phyloP scores from a whole-genome alignment of 768 basidiomycete genomes.

The Rhizopogon vinicolor region DNA sequence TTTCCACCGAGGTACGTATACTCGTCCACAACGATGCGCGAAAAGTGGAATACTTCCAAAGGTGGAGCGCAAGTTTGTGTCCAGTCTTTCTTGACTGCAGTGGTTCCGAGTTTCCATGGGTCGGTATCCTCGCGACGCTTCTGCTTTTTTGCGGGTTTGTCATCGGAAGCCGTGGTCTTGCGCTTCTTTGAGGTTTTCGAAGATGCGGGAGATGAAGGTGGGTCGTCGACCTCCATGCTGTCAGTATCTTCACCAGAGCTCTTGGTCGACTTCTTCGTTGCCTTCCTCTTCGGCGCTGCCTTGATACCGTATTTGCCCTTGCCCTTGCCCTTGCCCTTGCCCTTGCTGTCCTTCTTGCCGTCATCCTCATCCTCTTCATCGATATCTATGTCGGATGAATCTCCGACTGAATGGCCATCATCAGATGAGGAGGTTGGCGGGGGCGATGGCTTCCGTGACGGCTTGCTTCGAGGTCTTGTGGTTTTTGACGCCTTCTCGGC shows the following conservation, averaged over 20 bases:
- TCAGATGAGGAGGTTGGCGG: conserved; percentile 26
- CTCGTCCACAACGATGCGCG: conserved; percentile 88
- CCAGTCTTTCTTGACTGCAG: conserved; percentile 67
- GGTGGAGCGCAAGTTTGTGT: conserved; percentile 77
- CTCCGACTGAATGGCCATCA: conserved; percentile 19
- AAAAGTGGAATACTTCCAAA: conserved; percentile 89
- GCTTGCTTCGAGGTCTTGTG: conserved; percentile 14
- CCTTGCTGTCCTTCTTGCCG: conserved; percentile 19
- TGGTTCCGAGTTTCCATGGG: conserved; percentile 71
- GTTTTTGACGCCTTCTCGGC: conserved; percentile 17
- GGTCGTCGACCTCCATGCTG: conserved; percentile 58
- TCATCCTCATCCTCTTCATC: conserved; percentile 21
- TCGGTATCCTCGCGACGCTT: conserved; percentile 62
- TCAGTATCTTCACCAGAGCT: conserved; percentile 31
- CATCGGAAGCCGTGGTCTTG: conserved; percentile 30
- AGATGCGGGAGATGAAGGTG: conserved; percentile 28
- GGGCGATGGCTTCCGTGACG: conserved; percentile 11
- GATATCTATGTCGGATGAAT: conserved; percentile 18
- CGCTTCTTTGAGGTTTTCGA: conserved; percentile 40
- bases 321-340: conserved; percentile 8
- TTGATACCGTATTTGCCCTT: conserved; percentile 5
- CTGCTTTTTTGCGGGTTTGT: conserved; percentile 46
- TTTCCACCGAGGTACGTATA: conserved; percentile 90
- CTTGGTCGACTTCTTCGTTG: conserved; percentile 27
- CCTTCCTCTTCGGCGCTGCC: conserved; percentile 21